These are phyloP conservation scores for Phytophthora hibernalis DNA, from an alignment of 352 stramenopile species.

Conservation along the genomic window DNA sequence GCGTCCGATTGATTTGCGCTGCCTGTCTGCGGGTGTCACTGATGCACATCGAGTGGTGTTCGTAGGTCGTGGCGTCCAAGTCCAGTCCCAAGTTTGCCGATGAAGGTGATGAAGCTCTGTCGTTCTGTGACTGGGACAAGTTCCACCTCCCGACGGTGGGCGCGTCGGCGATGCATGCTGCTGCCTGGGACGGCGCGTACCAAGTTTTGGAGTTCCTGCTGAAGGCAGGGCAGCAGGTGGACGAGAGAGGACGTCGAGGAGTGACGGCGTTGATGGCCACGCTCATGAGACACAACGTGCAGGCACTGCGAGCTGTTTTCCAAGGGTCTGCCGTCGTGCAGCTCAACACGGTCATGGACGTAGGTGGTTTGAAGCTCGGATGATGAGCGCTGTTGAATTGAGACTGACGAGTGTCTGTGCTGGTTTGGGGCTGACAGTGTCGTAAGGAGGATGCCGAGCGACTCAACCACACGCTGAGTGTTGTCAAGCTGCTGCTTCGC, in stretches of 20 bases:
- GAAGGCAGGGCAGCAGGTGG: constrained; percentile 34
- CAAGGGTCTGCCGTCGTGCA: constrained; percentile 31
- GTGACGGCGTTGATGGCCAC: constrained; percentile 45
- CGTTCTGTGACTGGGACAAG: constrained; percentile 46
- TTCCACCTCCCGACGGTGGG: constrained; percentile 45
- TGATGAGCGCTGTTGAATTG: not conserved
- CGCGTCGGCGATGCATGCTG: constrained; percentile 43
- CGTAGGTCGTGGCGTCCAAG: constrained; percentile 31
- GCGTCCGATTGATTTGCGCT: constrained; percentile 35
- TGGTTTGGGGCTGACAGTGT: constrained; percentile 23
- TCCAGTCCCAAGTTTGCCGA: constrained; percentile 20
- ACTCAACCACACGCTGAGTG: constrained; percentile 31
- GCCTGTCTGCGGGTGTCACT: constrained; percentile 30
- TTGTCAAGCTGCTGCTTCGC: constrained; percentile 39
- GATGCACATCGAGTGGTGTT: constrained; percentile 26
- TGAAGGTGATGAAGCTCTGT: constrained; percentile 29
- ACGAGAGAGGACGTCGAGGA: constrained; percentile 30
- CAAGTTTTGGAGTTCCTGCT: constrained; percentile 39
- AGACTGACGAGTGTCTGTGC: constrained; percentile 1
- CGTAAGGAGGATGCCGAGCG: constrained; percentile 40
- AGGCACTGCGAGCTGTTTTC: constrained; percentile 47
- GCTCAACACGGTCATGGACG: constrained; percentile 45
- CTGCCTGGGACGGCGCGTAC: constrained; percentile 40
- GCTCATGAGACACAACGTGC: constrained; percentile 45
- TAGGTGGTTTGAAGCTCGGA: constrained; percentile 10